A percentile compares a stretch with the other conserved stretches of the same genome.
Evolutionary conservation across 2,329 filamentous ascomycete genomes (phyloP).

Genomic region (Dactylonectria estremocensis): DNA sequence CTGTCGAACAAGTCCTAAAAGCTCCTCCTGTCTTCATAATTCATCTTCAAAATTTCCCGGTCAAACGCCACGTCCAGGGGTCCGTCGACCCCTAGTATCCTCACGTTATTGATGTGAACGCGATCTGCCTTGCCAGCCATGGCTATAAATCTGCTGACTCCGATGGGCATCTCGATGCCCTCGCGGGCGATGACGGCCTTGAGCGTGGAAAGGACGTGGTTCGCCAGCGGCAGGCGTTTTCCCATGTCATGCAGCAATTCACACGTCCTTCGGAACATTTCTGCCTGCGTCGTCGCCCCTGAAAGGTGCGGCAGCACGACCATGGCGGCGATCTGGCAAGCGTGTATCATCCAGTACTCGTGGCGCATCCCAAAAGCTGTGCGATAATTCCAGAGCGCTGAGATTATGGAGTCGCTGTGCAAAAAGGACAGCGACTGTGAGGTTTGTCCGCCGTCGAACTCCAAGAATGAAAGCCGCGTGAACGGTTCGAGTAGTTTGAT

Average conservation of each 20-base stretch:
- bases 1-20: background rate
- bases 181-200: background rate
- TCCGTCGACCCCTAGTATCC: background rate
- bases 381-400: slow-evolving; percentile 45
- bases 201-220: background rate
- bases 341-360: slow-evolving; percentile 40
- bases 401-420: slow-evolving; percentile 37
- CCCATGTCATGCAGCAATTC: slow-evolving; percentile 23
- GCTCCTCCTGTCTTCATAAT: background rate
- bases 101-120: background rate
- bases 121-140: background rate
- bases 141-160: background rate
- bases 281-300: background rate
- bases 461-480: slow-evolving; percentile 2
- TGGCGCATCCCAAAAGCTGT: slow-evolving; percentile 41
- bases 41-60: background rate
- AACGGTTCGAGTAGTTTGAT: slow-evolving; percentile 30
- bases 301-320: background rate
- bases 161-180: background rate
- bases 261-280: slow-evolving; percentile 20
- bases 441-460: slow-evolving; percentile 7
- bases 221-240: slow-evolving; percentile 13
- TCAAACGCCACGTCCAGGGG: background rate
- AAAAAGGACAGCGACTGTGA: slow-evolving; percentile 12
- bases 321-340: slow-evolving; percentile 18